phyloP scores from a whole-genome alignment of 768 basidiomycete species.

The Mycena alexandri region DNA sequence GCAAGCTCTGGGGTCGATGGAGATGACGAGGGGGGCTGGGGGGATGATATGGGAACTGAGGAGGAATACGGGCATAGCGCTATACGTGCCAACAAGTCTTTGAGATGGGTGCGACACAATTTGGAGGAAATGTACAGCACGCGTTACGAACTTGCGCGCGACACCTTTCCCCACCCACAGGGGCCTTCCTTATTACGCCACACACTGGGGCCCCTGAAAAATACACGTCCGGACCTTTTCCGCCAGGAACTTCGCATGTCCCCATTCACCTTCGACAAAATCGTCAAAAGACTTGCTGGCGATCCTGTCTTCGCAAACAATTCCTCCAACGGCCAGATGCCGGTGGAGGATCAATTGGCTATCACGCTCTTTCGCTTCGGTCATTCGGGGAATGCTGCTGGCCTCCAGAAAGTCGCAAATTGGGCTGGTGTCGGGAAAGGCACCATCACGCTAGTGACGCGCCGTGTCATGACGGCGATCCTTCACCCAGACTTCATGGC shows the following conservation, averaged over 20 bases:
- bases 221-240: constrained; percentile 14
- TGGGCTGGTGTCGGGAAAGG: constrained; percentile 27
- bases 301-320: constrained; percentile 39
- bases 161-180: constrained; percentile 31
- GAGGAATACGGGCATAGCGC: background rate
- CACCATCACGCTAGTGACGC: constrained; percentile 21
- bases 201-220: constrained; percentile 1
- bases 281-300: background rate
- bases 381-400: constrained; percentile 22
- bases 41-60: background rate
- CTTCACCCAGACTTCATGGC: constrained; percentile 16
- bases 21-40: background rate
- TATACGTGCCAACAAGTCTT: background rate
- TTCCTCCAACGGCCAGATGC: constrained; percentile 36
- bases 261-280: constrained; percentile 20
- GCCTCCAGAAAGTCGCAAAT: constrained; percentile 29
- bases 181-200: constrained; percentile 32
- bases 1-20: background rate
- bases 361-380: constrained; percentile 25
- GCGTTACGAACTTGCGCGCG: constrained; percentile 32
- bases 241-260: constrained; percentile 21
- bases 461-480: constrained; percentile 25
- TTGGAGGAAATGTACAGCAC: constrained; percentile 35
- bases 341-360: constrained; percentile 29
- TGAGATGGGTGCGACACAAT: constrained; percentile 14